phyloP scores from a whole-genome alignment of 495 filamentous ascomycete genomes.

The Lasiosphaeriaceae sp. region DNA sequence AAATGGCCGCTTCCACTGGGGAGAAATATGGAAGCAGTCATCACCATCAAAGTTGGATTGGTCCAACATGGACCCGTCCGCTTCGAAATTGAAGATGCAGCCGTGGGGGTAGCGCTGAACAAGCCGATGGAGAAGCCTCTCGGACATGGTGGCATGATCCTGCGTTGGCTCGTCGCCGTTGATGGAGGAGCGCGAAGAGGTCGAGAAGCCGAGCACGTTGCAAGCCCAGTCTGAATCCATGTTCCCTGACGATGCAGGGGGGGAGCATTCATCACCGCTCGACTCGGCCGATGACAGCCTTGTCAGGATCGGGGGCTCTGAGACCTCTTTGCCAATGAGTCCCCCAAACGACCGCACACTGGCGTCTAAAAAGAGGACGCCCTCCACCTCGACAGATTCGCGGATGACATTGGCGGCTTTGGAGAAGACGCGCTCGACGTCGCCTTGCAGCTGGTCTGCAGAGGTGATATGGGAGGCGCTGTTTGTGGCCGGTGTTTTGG shows the following conservation, averaged over 20 bases:
- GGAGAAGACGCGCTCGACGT: constrained; percentile 29
- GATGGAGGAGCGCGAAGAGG: constrained; percentile 20
- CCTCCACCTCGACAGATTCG: constrained; percentile 50
- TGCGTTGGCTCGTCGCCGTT: constrained; percentile 13
- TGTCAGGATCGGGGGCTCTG: not conserved
- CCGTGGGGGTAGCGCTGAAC: constrained; percentile 59
- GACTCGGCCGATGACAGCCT: constrained; percentile 3
- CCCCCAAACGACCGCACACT: constrained; percentile 27
- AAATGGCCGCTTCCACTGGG: not conserved
- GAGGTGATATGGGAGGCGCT: not conserved
- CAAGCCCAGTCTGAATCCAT: not conserved
- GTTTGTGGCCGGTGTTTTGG: not conserved
- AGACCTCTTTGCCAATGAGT: constrained; percentile 6
- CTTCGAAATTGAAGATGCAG: constrained; percentile 55
- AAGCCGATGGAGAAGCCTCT: constrained; percentile 46
- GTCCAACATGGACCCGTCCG: constrained; percentile 23
- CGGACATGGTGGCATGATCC: constrained; percentile 10
- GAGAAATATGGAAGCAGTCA: not conserved
- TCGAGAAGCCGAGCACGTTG: constrained; percentile 34
- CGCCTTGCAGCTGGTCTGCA: constrained; percentile 1
- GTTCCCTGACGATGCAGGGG: not conserved
- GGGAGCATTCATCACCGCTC: constrained; percentile 4
- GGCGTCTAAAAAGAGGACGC: constrained; percentile 50
- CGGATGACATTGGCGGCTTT: constrained; percentile 47
- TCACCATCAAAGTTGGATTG: constrained; percentile 11